Conservation (phyloP, 106 monocot species). For the Dendrobium officinale region DNA sequence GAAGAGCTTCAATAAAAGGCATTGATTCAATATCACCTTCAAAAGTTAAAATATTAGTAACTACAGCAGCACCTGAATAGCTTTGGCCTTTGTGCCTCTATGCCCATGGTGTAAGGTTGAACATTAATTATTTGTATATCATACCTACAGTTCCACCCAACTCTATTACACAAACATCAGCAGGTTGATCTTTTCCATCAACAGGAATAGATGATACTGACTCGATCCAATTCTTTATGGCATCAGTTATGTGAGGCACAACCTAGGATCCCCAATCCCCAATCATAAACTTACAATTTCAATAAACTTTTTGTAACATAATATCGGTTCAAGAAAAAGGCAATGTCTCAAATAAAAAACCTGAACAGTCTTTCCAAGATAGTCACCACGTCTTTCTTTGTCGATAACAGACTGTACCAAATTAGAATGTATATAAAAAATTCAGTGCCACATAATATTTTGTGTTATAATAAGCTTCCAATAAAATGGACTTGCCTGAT, state of each 20-base stretch:
- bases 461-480: not conserved
- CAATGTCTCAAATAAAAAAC: conserved; percentile 14
- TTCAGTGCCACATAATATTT: not conserved
- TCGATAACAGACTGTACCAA: conserved; percentile 65
- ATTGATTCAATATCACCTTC: conserved; percentile 82
- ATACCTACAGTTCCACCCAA: conserved; percentile 78
- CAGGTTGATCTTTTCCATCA: conserved; percentile 45
- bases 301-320: not conserved
- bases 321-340: not conserved
- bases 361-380: conserved; percentile 92
- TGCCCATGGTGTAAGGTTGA: not conserved
- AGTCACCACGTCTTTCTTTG: conserved; percentile 71
- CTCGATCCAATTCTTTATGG: conserved; percentile 65
- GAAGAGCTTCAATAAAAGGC: conserved; percentile 75
- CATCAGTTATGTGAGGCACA: conserved; percentile 81
- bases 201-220: conserved; percentile 55
- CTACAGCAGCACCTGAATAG: not conserved
- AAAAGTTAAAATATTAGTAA: not conserved
- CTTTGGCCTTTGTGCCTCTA: not conserved
- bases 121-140: not conserved
- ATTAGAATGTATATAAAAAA: conserved; percentile 6
- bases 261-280: conserved; percentile 23
- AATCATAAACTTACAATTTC: not conserved
- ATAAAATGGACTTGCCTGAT: conserved; percentile 11
- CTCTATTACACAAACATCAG: conserved; percentile 81